Base-by-base conservation (phyloP, 805 yeast genomes). In the Blastobotrys mokoenaii region DNA sequence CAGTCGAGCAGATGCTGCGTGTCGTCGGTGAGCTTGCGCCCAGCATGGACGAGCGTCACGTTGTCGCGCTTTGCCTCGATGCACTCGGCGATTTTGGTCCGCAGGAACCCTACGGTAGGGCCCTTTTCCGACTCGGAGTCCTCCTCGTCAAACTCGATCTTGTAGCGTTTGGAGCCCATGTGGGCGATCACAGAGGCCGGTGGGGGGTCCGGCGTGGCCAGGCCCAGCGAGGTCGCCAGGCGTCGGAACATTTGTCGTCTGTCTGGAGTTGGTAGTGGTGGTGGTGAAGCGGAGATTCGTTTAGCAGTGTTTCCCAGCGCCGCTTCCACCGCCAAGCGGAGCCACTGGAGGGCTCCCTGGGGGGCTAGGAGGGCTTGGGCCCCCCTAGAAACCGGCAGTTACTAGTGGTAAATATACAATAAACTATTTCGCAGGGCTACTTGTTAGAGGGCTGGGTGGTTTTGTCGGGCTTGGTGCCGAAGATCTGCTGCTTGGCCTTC, bases 41-140 rank as follows among this genome's bases (percentile, higher is more conserved):
- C 55, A 27, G 48, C 47, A 38, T 52, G 50, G 32, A 47, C 48
- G 30, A 53, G 33, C n/a, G 45, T 43, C 10, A 53, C 46, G 20
- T 38, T 34, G 12, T 38, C 33, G 12, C 39, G 15, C 4, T 32
- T 40, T 2, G 35, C 77, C 46, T 71, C 69, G 53, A 82, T 74
- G 49, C 84, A 68, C 35, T 70, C 64, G 31, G 79, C 71, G 2
- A 80, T 63, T 57, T 79, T 82, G 1, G 61, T 52, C 50, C 87
- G 72, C 45, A 87, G 68, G 51, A 80, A 77, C 14, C 68, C 72
- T 30, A 89, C 69, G 15, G 80, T 75, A 8, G 89, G 77, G 1
- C 95, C 95, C 46, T 84, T 76, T 49, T 74, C 74, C 30, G 60
- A 60, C 20, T 47, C 37, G 38, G 44, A 52, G 46, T 61, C 65